phyloP scores from a whole-genome alignment of 169 alveolate genomes.

The Plasmodium inui region DNA sequence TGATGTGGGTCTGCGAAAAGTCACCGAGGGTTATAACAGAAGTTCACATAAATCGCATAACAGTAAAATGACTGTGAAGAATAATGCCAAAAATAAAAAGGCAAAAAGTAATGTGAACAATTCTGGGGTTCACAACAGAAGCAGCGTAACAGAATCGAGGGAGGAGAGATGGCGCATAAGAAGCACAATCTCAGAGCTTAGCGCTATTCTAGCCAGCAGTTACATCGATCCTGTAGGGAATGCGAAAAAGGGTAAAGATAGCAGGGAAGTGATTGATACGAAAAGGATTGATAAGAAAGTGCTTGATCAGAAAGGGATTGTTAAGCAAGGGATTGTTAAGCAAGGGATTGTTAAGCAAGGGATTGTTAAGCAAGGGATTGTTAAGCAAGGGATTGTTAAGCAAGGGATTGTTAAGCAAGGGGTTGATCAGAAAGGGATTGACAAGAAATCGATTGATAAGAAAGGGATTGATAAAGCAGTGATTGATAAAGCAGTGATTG shows the following conservation, averaged over 20 bases:
- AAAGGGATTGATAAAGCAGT: no score
- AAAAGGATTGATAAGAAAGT: no score
- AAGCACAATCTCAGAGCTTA: background rate
- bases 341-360: no score
- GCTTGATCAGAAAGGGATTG: no score
- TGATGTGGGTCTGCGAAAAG: background rate
- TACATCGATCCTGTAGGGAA: background rate
- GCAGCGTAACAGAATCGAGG: background rate
- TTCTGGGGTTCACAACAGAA: background rate
- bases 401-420: no score
- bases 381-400: no score
- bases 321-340: no score
- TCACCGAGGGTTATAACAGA: background rate
- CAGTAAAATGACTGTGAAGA: slow-evolving; percentile 23
- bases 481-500: no score
- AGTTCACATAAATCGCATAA: slow-evolving; percentile 12
- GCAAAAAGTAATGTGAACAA: background rate
- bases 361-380: no score
- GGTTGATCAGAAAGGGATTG: no score
- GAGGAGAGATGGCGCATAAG: background rate
- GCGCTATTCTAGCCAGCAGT: background rate
- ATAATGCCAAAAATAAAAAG: slow-evolving; percentile 9
- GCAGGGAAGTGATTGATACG: background rate
- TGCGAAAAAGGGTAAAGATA: background rate
- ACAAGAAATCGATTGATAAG: no score